These are phyloP conservation scores for Rhizoclosmatium globosum DNA, from an alignment of 192 early-diverging fungal genomes.

Conservation along the genomic window DNA sequence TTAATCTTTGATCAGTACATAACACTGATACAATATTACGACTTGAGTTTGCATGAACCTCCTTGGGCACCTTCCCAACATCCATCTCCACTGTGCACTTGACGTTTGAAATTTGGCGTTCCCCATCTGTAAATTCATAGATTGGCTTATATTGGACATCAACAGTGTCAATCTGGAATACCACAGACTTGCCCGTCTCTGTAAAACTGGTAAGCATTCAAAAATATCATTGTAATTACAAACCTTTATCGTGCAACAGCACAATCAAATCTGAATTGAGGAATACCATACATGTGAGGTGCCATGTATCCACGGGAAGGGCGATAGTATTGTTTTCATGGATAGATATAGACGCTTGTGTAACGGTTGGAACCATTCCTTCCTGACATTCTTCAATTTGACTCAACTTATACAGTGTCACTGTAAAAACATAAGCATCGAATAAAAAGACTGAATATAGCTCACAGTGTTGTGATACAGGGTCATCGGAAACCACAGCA, in stretches of 20 bases:
- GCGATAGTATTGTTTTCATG: no score
- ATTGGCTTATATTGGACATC: not conserved
- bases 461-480: no score
- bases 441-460: no score
- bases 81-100: not conserved
- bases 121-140: not conserved
- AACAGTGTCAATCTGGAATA: not conserved
- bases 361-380: no score
- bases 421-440: no score
- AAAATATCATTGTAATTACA: not conserved
- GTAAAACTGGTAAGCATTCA: no score
- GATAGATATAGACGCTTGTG: no score
- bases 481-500: not conserved
- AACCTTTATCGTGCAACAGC: not conserved
- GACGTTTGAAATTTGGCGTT: not conserved
- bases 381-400: no score
- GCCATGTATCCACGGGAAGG: no score
- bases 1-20: not conserved
- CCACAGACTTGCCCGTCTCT: not conserved
- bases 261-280: not conserved
- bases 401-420: no score
- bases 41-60: constrained; percentile 5
- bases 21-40: not conserved
- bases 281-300: no score
- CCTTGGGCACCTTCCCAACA: not conserved